A percentile compares a stretch with the other conserved stretches of the same genome.
These are phyloP conservation scores for Aspergillus olivimuriae DNA, from an alignment of 495 filamentous ascomycete species.

Conservation along the genomic window DNA sequence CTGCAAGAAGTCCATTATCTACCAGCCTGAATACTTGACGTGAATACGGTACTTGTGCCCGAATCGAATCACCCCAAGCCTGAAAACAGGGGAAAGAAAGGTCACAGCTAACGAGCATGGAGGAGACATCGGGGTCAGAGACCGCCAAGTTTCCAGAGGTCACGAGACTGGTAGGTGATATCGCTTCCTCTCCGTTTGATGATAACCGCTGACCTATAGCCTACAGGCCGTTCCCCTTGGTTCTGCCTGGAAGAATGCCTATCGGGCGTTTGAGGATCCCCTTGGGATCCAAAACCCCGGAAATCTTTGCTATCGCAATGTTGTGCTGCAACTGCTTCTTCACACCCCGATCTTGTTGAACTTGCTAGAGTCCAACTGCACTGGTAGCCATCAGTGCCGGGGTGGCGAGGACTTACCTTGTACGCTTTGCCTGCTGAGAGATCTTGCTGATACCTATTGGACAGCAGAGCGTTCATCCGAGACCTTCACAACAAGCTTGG, in stretches of 20 bases:
- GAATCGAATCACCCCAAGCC: too few relatives aligned
- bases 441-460: slow-evolving; percentile 20
- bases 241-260: neutral
- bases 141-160: too few relatives aligned
- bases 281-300: slow-evolving; percentile 8
- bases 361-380: slow-evolving; percentile 22
- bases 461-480: neutral
- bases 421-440: slow-evolving; percentile 17
- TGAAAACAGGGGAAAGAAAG: too few relatives aligned
- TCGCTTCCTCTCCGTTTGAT: too few relatives aligned
- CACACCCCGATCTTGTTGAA: slow-evolving; percentile 34
- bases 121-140: too few relatives aligned
- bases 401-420: neutral
- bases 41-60: too few relatives aligned
- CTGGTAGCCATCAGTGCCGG: neutral
- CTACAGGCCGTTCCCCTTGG: neutral
- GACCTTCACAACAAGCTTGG: neutral
- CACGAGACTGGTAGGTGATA: too few relatives aligned
- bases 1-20: neutral
- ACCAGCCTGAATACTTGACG: neutral
- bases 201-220: neutral
- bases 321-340: slow-evolving; percentile 31
- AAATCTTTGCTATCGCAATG: slow-evolving; percentile 38
- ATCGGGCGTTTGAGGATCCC: neutral
- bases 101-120: too few relatives aligned